Evolutionary conservation across 768 basidiomycete genomes (phyloP), one percentile per base, ranked within the genome.

Genomic region (Auricularia cornea): DNA sequence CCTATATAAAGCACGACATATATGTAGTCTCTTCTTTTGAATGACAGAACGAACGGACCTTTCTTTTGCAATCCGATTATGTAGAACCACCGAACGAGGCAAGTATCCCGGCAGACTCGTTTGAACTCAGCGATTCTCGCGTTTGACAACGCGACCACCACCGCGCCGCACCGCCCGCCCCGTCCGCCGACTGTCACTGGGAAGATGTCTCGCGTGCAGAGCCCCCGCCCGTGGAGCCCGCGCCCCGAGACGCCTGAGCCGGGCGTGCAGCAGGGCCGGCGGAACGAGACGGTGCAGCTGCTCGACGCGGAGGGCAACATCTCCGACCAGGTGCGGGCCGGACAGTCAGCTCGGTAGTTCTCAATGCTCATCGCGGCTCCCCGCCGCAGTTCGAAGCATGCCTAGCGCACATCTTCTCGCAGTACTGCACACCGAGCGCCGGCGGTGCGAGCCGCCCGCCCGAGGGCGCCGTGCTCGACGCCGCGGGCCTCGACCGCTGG

Each of bases 391-490:
- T 92, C 33, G 88, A 89, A 73, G 72, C 72, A 51, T 89, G 86
- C 71, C 77, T 92, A 59, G 83, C 82, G 65, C 88, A 89, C 68
- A 90, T 92, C 60, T 92, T 92, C 70, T 81, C 85, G 28, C 90
- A 89, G 72, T 91, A 89, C 68, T 90, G 89, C 73, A 80, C 76
- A 26, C 87, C 86, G 11, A 0, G 33, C 63, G 38, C 73, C 69
- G 64, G 73, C 33, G 72, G 73, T 26, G 32, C 41, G 66, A 54
- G 54, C 38, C 41, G 3, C 51, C 29, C 64, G 64, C 44, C 64
- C 71, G 26, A 61, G 66, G 41, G 70, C 70, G 31, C 72, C 63
- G 4, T 62, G 61, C 31, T 62, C 16, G 28, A 51, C 51, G 40
- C 60, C 59, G 54, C 65, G 62, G 51, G 59, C 8, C 73, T 92